Conservation (phyloP, 768 basidiomycete genomes). For the Leucosporidium scottii region DNA sequence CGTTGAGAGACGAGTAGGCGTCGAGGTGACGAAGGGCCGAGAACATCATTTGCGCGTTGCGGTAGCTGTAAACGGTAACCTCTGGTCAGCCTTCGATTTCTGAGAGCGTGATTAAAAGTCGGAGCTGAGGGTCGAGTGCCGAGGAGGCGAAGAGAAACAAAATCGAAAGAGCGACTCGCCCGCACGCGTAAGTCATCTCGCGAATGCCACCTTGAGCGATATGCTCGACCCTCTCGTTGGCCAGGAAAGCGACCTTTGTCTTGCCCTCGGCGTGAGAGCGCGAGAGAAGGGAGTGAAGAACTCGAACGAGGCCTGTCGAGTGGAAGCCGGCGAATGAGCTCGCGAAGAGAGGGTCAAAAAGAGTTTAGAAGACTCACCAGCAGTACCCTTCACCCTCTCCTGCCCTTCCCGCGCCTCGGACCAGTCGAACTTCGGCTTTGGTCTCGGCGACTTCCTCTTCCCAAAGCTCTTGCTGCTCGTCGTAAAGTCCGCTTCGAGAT, state of each 20-base stretch:
- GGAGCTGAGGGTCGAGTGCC: too few relatives aligned
- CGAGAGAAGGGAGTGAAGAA: conserved; percentile 2
- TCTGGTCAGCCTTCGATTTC: not conserved
- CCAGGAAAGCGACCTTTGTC: conserved; percentile 12
- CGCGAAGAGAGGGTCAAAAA: too few relatives aligned
- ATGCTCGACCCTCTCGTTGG: conserved; percentile 5
- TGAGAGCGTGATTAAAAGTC: too few relatives aligned
- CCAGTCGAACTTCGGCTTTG: not conserved
- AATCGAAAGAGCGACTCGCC: too few relatives aligned
- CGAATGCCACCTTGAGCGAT: conserved; percentile 11
- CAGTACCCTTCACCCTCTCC: not conserved
- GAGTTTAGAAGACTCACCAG: too few relatives aligned
- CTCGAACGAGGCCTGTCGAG: conserved; percentile 1
- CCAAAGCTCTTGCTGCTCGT: not conserved
- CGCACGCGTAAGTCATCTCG: conserved; percentile 32
- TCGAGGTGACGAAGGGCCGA: conserved; percentile 24
- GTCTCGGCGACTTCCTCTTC: not conserved
- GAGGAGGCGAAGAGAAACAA: too few relatives aligned
- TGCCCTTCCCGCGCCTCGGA: not conserved
- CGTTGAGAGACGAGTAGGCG: conserved; percentile 1
- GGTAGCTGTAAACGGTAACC: conserved; percentile 16
- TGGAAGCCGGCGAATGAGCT: not conserved
- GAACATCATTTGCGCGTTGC: conserved; percentile 33
- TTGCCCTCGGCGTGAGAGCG: conserved; percentile 12
- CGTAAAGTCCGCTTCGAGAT: too few relatives aligned